These are phyloP conservation scores for Anethum foeniculum DNA, from an alignment of 140 eudicot genomes.

Conservation along the genomic window DNA sequence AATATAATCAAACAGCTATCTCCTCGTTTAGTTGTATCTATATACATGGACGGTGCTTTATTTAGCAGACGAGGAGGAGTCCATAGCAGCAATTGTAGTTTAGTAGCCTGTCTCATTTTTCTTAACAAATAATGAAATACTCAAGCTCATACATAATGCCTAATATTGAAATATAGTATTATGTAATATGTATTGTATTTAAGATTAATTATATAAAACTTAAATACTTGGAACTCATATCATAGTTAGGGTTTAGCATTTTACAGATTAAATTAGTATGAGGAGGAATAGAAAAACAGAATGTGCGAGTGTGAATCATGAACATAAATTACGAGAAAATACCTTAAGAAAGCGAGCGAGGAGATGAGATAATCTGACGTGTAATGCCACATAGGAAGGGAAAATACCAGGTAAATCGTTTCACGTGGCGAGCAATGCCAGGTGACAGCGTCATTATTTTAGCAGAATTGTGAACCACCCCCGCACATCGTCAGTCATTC, in stretches of 20 bases:
- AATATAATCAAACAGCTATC: neutral
- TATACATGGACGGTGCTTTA: neutral
- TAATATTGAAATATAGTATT: too few relatives aligned
- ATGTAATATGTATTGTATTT: too few relatives aligned
- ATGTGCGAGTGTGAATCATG: too few relatives aligned
- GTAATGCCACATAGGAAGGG: neutral
- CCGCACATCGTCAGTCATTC: slow-evolving; percentile 21
- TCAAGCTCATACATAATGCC: too few relatives aligned
- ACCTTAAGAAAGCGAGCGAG: neutral
- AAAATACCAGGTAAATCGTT: neutral
- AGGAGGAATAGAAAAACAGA: too few relatives aligned
- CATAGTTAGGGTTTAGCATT: too few relatives aligned
- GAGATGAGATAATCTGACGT: neutral
- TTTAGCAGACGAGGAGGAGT: neutral
- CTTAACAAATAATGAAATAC: too few relatives aligned
- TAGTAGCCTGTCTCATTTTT: neutral
- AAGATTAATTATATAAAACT: too few relatives aligned
- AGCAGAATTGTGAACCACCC: neutral
- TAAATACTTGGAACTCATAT: too few relatives aligned
- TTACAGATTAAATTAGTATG: too few relatives aligned
- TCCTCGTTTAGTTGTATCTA: neutral
- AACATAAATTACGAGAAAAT: neutral
- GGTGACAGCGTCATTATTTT: neutral
- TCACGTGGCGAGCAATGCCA: slow-evolving; percentile 10
- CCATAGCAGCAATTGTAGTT: neutral